Base-by-base conservation (phyloP, 371 early-diverging fungal genomes). In the Mucor sp. region DNA sequence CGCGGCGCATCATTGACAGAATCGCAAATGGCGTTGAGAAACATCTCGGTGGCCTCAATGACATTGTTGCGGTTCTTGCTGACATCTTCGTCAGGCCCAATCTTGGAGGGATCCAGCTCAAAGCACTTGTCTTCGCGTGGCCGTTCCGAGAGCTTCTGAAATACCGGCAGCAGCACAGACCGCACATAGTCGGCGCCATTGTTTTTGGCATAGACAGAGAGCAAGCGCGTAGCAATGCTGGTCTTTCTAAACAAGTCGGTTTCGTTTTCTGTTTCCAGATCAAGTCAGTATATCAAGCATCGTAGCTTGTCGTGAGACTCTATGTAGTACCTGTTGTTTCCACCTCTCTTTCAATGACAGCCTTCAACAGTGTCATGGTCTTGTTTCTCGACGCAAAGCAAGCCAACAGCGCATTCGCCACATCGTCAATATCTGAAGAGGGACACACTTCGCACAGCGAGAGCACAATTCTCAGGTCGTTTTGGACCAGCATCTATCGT, bases 181-280 rank as follows among this genome's bases (percentile, higher is more conserved):
- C 90, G 85, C n/a, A 97, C 82, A 63, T 93, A 97, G 19, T 89
- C 91, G 4, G 85, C 78, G 6, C 96, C 96, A 28, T 92, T 80
- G 11, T 78, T 74, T 72, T 91, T 91, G 28, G 93, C 91, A 69
- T 88, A 93, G 19, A 88, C 84, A 0, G 94, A 90, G 60, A 97
- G 78, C n/a, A 97, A 75, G 15, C 93, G 83, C 2, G 95, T 95
- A 0, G 95, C 92, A 72, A 97, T 89, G 60, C 92, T 91, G 73
- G 96, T 96, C 58, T 93, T 84, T 37, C 97, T 87, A 86, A 97
- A 96, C 58, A 97, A 69, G 70, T 94, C 93, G 2, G 94, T 81
- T 32, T 93, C 90, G 44, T 87, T 83, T 60, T 93, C 94, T 63
- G 74, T 23, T 23, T 23, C n/a, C n/a, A 5, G 23, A 50, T 9